phyloP scores from a whole-genome alignment of 208 protist genomes.

The Trypanosoma cruzi region DNA sequence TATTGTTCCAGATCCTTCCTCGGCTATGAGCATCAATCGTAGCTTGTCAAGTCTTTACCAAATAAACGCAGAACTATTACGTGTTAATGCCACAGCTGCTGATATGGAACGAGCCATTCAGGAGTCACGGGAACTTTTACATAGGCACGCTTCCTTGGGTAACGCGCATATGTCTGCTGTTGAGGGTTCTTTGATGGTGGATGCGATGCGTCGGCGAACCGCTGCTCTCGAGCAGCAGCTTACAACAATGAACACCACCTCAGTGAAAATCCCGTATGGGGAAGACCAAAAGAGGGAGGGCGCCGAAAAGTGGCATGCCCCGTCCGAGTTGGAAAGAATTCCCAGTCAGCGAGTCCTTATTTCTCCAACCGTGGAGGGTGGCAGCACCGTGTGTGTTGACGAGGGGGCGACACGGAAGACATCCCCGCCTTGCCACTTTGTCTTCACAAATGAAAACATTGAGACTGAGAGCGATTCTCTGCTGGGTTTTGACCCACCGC shows the following conservation, averaged over 20 bases:
- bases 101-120: conserved; percentile 78
- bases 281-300: background rate
- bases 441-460: conserved; percentile 21
- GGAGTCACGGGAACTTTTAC: conserved; percentile 60
- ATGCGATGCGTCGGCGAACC: conserved; percentile 54
- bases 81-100: conserved; percentile 62
- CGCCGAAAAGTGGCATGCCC: background rate
- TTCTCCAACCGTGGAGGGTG: conserved; percentile 1
- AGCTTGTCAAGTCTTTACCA: conserved; percentile 57
- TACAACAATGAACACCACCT: conserved; percentile 23
- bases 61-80: conserved; percentile 64
- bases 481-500: background rate
- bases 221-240: conserved; percentile 67
- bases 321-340: background rate
- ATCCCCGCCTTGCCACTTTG: conserved; percentile 2
- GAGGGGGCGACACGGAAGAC: background rate
- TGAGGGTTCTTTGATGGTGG: conserved; percentile 57
- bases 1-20: conserved; percentile 9
- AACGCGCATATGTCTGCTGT: conserved; percentile 39
- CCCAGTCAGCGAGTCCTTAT: background rate
- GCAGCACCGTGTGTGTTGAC: background rate
- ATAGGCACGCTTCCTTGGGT: conserved; percentile 52
- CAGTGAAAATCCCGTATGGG: background rate
- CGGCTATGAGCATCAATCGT: conserved; percentile 42
- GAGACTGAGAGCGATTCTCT: background rate